Evolutionary conservation across 352 stramenopile genomes (phyloP).

Genomic region (Phytopythium delawarense): DNA sequence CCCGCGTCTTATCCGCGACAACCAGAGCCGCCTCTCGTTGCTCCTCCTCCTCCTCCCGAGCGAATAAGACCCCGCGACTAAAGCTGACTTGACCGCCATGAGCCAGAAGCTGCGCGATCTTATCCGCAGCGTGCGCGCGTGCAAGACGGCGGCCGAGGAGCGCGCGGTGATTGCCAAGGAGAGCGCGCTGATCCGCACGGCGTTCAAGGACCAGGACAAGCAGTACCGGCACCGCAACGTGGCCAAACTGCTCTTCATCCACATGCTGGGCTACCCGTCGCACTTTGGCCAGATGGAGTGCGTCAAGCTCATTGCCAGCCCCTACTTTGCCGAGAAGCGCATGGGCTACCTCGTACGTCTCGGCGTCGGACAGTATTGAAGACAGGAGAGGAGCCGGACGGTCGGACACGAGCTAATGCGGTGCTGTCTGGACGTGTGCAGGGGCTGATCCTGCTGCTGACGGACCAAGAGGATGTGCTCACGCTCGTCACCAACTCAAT

Average conservation of each 20-base stretch:
- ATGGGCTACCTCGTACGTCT: conserved; percentile 95
- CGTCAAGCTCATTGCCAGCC: conserved; percentile 98
- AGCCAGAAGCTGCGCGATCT: conserved; percentile 98
- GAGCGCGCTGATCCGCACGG: conserved; percentile 98
- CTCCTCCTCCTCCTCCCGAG: too few species aligned
- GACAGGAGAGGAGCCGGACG: too few species aligned
- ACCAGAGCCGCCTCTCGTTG: too few species aligned
- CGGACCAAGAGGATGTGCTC: conserved; percentile 98
- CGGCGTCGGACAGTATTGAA: too few species aligned
- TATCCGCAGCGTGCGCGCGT: conserved; percentile 97
- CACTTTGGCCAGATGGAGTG: conserved; percentile 99
- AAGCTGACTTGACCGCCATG: conserved; percentile 49
- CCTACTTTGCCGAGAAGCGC: conserved; percentile 98
- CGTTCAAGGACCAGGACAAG: conserved; percentile 97
- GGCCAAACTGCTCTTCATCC: conserved; percentile 99
- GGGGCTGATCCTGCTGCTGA: conserved; percentile 97
- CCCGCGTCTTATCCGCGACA: too few species aligned
- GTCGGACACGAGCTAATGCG: not conserved
- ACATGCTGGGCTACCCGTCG: conserved; percentile 99
- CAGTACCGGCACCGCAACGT: conserved; percentile 99
- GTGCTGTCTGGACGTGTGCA: conserved; percentile 8
- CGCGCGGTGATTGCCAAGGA: conserved; percentile 99
- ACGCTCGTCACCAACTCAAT: conserved; percentile 99
- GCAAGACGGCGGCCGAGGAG: conserved; percentile 99
- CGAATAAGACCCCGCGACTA: too few species aligned